Percentiles rank a stretch among this genome's conserved stretches.
Evolutionary conservation across 371 early-diverging fungal species (phyloP).

Genomic region (Mortierella sp.): DNA sequence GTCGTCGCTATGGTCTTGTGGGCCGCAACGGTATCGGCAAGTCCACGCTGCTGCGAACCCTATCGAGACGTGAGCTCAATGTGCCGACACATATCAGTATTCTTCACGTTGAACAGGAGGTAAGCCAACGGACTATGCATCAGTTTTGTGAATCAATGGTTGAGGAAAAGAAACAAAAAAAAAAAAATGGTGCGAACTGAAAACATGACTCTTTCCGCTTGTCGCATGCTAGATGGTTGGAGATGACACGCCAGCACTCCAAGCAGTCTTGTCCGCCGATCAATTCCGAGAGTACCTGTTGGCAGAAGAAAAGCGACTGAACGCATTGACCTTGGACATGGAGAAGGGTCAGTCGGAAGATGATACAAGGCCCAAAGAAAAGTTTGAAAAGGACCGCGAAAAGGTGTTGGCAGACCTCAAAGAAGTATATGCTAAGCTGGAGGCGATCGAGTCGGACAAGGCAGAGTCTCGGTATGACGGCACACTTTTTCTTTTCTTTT

Average conservation of each 20-base stretch:
- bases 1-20: constrained; percentile 96
- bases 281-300: constrained; percentile 92
- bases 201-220: not conserved
- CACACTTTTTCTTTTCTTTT: not conserved
- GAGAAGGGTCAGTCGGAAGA: constrained; percentile 56
- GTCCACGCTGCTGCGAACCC: constrained; percentile 94
- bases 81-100: constrained; percentile 91
- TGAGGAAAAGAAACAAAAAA: not conserved
- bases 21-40: constrained; percentile 99
- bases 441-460: constrained; percentile 96
- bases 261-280: constrained; percentile 94
- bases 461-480: constrained; percentile 84
- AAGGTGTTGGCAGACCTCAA: constrained; percentile 75
- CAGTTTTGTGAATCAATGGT: not conserved
- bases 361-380: constrained; percentile 64
- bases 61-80: constrained; percentile 89
- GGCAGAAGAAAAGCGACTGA: constrained; percentile 81
- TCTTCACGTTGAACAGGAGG: constrained; percentile 98
- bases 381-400: constrained; percentile 74
- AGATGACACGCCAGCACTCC: constrained; percentile 87
- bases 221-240: constrained; percentile 80
- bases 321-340: constrained; percentile 50
- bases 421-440: constrained; percentile 83
- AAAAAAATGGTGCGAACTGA: not conserved
- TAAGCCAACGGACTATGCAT: constrained; percentile 34